Conservation (phyloP, 2,329 filamentous ascomycete species). For the Trichoderma sp. region DNA sequence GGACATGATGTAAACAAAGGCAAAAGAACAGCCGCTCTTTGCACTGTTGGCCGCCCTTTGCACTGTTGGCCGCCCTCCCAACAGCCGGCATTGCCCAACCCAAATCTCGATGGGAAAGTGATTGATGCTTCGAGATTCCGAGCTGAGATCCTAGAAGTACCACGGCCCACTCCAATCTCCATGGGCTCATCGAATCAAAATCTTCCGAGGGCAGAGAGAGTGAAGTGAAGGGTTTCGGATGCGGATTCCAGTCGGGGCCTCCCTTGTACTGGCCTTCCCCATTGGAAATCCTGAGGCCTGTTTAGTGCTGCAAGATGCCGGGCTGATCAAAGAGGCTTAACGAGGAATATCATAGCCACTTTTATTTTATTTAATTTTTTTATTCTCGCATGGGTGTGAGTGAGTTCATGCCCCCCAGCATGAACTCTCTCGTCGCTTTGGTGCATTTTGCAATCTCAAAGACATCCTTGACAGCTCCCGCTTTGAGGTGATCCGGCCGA, state of each 20-base stretch:
- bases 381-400: neutral
- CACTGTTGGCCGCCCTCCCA: neutral
- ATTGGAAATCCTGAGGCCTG: neutral
- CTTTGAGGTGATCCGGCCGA: neutral
- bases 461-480: neutral
- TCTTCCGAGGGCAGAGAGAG: neutral
- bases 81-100: neutral
- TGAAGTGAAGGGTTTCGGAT: neutral
- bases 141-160: neutral
- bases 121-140: neutral
- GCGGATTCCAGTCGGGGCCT: neutral
- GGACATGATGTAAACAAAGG: neutral
- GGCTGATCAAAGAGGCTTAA: neutral
- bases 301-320: neutral
- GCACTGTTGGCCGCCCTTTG: neutral
- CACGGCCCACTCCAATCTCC: neutral
- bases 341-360: neutral
- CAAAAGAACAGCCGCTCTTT: neutral
- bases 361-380: neutral
- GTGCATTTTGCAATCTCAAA: neutral
- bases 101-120: neutral
- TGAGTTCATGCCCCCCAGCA: neutral
- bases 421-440: neutral
- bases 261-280: constrained; percentile 2
- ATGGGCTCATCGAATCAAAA: neutral